A percentile compares a stretch with the other conserved stretches of the same genome.
Evolutionary conservation across 192 early-diverging fungal species (phyloP).

Genomic region (Entrophospora sp.): DNA sequence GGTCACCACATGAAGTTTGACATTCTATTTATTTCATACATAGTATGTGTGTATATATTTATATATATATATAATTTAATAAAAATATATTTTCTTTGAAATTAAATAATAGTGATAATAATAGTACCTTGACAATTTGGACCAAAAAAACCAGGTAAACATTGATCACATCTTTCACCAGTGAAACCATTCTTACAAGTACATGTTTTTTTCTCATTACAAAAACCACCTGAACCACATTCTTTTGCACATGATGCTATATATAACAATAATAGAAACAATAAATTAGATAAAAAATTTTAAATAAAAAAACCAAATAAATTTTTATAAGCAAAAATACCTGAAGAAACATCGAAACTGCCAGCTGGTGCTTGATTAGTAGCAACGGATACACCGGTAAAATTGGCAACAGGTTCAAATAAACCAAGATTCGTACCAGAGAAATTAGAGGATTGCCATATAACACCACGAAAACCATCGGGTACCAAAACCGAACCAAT

Average conservation of each 20-base stretch:
- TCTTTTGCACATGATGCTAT: constrained; percentile 5
- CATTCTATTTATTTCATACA: too few relatives aligned
- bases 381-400: not conserved
- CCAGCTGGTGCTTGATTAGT: not conserved
- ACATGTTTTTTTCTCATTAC: not conserved
- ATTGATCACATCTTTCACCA: constrained; percentile 3
- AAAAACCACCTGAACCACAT: constrained; percentile 14
- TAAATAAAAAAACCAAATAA: not conserved
- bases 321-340: not conserved
- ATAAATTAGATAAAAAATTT: not conserved
- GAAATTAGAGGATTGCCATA: not conserved
- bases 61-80: too few relatives aligned
- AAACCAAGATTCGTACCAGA: constrained; percentile 15
- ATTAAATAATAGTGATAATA: not conserved
- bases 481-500: constrained; percentile 14
- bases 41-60: too few relatives aligned
- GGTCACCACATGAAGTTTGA: not conserved
- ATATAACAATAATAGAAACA: not conserved
- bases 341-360: not conserved
- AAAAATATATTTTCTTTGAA: too few relatives aligned
- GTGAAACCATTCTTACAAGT: constrained; percentile 3
- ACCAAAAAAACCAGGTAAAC: constrained; percentile 4
- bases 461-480: not conserved
- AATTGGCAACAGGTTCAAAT: constrained; percentile 14
- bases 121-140: constrained; percentile 5